phyloP scores from a whole-genome alignment of 1,284 basidiomycete species.

The Puccinia sorghi region DNA sequence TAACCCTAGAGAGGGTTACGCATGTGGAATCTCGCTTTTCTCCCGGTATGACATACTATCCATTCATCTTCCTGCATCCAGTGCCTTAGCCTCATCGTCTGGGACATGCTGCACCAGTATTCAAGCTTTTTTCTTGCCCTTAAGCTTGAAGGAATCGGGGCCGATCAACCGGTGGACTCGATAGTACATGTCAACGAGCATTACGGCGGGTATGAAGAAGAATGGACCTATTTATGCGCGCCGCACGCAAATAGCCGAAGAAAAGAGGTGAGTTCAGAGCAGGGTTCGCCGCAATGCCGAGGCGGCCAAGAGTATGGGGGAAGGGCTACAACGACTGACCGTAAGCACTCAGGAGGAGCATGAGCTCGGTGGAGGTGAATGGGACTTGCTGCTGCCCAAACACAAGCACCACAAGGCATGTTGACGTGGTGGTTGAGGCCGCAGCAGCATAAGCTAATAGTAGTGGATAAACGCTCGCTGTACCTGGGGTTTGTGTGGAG shows the following conservation, averaged over 20 bases:
- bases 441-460: conserved; percentile 45
- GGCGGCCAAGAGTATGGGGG: neutral
- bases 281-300: neutral
- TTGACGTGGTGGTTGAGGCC: conserved; percentile 41
- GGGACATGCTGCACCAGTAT: neutral
- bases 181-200: conserved; percentile 45
- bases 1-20: no score
- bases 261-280: neutral
- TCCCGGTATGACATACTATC: no score
- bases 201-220: conserved; percentile 28
- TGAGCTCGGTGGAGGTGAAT: neutral
- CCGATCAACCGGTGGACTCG: conserved; percentile 30
- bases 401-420: conserved; percentile 18
- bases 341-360: conserved; percentile 32
- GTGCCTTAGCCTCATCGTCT: no score
- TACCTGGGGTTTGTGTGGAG: conserved; percentile 5
- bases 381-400: conserved; percentile 14
- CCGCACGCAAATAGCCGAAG: neutral
- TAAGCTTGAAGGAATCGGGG: neutral
- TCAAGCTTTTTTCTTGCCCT: conserved; percentile 17
- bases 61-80: no score
- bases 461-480: conserved; percentile 22
- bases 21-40: no score
- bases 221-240: conserved; percentile 19
- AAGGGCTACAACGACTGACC: neutral